Evolutionary conservation across 805 yeast species (phyloP), one percentile per base, ranked within the genome.

Genomic region (Candida silvatica): DNA sequence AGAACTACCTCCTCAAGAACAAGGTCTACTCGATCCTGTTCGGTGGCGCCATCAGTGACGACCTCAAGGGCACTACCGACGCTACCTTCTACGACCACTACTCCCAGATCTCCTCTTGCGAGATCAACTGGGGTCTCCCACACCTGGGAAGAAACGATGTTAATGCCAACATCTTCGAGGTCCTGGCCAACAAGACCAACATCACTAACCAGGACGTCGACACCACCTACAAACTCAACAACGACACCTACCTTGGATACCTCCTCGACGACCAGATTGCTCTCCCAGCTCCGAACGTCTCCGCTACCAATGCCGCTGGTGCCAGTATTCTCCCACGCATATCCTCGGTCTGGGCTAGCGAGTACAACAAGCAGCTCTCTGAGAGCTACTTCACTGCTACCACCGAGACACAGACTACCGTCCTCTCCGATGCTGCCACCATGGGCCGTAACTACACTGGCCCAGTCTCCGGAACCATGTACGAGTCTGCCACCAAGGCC

Each of bases 61-160:
- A 47, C 4, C 47, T 55, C 40, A 51, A 56, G 42, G 72, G 71
- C 42, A 66, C 71, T 34, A 46, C 53, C 9, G 77, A 71, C 46
- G 43, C 45, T 40, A 69, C 69, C 29, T 69, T 57, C 61, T 71
- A 71, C 56, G 63, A 67, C 52, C 76, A 71, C 51, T 71, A 69
- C 61, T 63, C 74, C 24, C 64, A 65, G 48, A 42, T 69, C 33
- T 58, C 76, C n/a, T 47, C 74, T 25, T 61, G 66, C 32, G 62
- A 66, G 55, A 71, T 66, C 37, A 70, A 70, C 64, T 71, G 66
- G 70, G 65, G 58, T 39, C 62, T 71, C 37, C 62, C 66, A 27
- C 53, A 63, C 39, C 61, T 71, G 40, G 77, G 77, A 34, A 66
- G 76, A 47, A 56, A 61, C 46, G 75, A 71, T 51, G 63, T 64